Evolutionary conservation across 306 rosid species (phyloP), one percentile per base, ranked within the genome.

Genomic region (Cucumis sativus): DNA sequence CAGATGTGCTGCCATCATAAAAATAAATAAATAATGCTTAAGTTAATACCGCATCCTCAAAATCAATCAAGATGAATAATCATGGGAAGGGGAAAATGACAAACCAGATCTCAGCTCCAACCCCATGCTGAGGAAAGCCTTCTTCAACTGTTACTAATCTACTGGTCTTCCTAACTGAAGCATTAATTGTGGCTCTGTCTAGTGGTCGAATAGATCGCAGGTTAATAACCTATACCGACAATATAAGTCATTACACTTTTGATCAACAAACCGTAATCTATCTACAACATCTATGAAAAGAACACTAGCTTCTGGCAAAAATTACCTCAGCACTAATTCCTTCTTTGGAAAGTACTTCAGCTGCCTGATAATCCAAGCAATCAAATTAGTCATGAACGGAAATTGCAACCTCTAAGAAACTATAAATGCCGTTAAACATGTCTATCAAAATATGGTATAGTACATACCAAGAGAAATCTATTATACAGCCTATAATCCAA

Each of bases 81-180:
- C 56, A 4, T 49, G 66, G 47, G 82, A 18, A 80, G 78, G 78
- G 25, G 43, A 8, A 25, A 71, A 25, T 20, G 35, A 84, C 62
- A 41, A 77, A 95, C 99, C 99, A 96, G 76, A 96, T 96, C 88
- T 96, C 99, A 6, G 99, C 98, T 18, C 99, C 99, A 80, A 96
- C 96, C 54, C 99, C 99, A 77, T 96, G 97, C 92, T 96, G 99
- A 80, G 99, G 99, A 86, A 92, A 91, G 69, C 99, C 99, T 92
- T 96, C 99, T 86, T 96, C 99, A 76, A 96, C 92, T 37, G 99
- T 96, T 59, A 96, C 87, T 47, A 96, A 78, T 80, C 97, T 89
- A 87, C 88, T 96, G 82, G 99, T 96, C 86, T 96, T 96, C 88
- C 97, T 86, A 17, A 96, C 99, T 52, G 99, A 96, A 60, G 96